These are phyloP conservation scores for Lactuca sativa DNA, from an alignment of 129 eudicot species.

Conservation along the genomic window DNA sequence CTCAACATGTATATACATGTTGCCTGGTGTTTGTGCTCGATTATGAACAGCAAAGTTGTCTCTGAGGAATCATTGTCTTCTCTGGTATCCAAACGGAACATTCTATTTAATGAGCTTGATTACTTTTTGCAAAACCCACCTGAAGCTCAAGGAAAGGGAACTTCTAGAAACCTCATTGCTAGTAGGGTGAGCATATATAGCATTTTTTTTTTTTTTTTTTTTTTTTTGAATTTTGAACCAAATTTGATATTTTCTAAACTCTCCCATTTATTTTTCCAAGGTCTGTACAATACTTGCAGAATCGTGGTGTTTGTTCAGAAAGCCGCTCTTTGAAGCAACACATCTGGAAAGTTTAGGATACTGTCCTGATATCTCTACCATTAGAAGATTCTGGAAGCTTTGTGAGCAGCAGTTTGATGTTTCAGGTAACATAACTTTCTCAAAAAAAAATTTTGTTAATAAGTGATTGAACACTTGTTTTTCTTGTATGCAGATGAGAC, in stretches of 20 bases:
- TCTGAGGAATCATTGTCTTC: conserved; percentile 63
- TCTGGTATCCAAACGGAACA: conserved; percentile 58
- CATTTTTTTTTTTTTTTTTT: conserved; percentile 2
- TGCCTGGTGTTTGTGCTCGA: conserved; percentile 67
- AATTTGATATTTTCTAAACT: conserved; percentile 8
- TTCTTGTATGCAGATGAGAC: conserved; percentile 57
- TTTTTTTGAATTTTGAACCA: not conserved
- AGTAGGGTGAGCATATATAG: conserved; percentile 55
- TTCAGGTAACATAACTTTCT: conserved; percentile 57
- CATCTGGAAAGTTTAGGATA: conserved; percentile 70
- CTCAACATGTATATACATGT: conserved; percentile 94
- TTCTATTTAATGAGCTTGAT: conserved; percentile 66
- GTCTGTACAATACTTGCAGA: conserved; percentile 87
- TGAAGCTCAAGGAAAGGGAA: conserved; percentile 52
- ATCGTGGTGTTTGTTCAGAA: conserved; percentile 76
- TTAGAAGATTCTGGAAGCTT: conserved; percentile 70
- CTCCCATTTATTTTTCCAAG: conserved; percentile 40
- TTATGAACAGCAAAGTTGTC: conserved; percentile 57
- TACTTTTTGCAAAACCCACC: conserved; percentile 42
- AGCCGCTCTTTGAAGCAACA: conserved; percentile 57
- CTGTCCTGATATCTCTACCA: conserved; percentile 53
- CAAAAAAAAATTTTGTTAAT: not conserved
- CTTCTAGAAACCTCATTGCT: conserved; percentile 59
- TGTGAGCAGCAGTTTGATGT: conserved; percentile 70
- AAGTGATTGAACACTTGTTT: no score